Conservation (phyloP, 2,329 filamentous ascomycete genomes). For the Apiospora marii region DNA sequence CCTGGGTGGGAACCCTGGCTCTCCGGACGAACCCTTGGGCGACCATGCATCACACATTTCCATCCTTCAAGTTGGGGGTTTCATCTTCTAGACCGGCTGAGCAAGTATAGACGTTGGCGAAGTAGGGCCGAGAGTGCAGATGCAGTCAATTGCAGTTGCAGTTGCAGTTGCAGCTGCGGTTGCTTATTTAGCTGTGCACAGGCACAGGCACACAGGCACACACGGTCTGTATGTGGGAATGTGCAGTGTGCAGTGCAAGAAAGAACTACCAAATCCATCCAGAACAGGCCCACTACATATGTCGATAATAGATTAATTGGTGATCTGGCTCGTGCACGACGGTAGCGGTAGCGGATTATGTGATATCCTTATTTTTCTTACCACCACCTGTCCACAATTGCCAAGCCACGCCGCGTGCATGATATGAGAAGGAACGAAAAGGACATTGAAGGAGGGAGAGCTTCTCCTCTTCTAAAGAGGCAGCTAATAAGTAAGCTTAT, state of each 20-base stretch:
- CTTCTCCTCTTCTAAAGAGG: slow-evolving; percentile 3
- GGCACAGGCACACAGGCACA: not conserved
- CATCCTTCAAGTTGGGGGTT: not conserved
- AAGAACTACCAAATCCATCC: slow-evolving; percentile 5
- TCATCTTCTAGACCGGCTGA: not conserved
- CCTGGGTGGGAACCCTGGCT: not conserved
- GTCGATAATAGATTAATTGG: slow-evolving; percentile 1
- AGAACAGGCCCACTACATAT: not conserved
- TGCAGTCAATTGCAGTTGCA: not conserved
- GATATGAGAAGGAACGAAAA: not conserved
- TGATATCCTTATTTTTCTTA: slow-evolving; percentile 11
- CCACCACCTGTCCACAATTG: not conserved
- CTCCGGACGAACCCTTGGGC: not conserved
- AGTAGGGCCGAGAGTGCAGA: not conserved
- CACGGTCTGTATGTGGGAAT: not conserved
- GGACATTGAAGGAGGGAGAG: slow-evolving; percentile 1
- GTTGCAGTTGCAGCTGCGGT: not conserved
- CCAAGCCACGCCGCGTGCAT: not conserved
- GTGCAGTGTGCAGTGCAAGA: not conserved
- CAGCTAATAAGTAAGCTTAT: slow-evolving; percentile 19
- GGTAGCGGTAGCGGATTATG: slow-evolving; percentile 1
- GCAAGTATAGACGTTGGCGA: slow-evolving; percentile 13
- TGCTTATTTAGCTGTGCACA: not conserved
- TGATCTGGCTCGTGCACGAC: slow-evolving; percentile 2
- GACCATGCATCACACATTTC: not conserved